Conservation (phyloP, 768 basidiomycete species). For the Boletus rubroflammeus region DNA sequence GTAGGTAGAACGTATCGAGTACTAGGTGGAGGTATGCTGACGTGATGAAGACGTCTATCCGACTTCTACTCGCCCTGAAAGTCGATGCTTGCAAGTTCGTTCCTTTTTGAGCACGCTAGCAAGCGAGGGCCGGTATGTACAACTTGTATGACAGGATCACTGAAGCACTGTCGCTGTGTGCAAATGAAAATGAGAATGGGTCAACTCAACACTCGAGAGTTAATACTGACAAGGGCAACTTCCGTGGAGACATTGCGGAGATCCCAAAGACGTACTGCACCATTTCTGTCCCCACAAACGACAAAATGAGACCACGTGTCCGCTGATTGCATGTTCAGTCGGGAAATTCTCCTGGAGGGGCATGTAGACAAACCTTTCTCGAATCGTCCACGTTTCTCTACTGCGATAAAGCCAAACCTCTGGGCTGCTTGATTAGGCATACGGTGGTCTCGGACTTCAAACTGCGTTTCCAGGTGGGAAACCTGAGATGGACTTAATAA, state of each 20-base stretch:
- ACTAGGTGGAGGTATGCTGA: neutral
- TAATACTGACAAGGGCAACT: conserved; percentile 21
- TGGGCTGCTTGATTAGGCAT: conserved; percentile 34
- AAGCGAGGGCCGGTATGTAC: conserved; percentile 32
- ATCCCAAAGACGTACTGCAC: conserved; percentile 47
- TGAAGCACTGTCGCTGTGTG: conserved; percentile 34
- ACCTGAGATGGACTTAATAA: conserved; percentile 31
- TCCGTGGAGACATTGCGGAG: conserved; percentile 35
- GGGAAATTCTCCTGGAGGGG: conserved; percentile 10
- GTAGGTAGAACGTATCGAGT: neutral
- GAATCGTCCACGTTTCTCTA: conserved; percentile 40
- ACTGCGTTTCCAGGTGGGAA: conserved; percentile 48
- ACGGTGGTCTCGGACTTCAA: conserved; percentile 49
- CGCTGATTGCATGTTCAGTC: conserved; percentile 18
- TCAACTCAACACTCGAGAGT: neutral
- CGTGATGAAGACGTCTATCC: neutral
- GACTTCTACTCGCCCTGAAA: conserved; percentile 16
- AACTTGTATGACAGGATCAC: conserved; percentile 38
- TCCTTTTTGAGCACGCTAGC: conserved; percentile 39
- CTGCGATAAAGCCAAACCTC: conserved; percentile 42
- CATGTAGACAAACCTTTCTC: conserved; percentile 38
- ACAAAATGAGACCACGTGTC: conserved; percentile 35
- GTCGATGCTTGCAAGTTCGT: conserved; percentile 32
- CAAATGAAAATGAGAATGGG: neutral
- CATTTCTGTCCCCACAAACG: conserved; percentile 42